Conservation (phyloP, 441 rosid species). For the Mallotus japonicus region DNA sequence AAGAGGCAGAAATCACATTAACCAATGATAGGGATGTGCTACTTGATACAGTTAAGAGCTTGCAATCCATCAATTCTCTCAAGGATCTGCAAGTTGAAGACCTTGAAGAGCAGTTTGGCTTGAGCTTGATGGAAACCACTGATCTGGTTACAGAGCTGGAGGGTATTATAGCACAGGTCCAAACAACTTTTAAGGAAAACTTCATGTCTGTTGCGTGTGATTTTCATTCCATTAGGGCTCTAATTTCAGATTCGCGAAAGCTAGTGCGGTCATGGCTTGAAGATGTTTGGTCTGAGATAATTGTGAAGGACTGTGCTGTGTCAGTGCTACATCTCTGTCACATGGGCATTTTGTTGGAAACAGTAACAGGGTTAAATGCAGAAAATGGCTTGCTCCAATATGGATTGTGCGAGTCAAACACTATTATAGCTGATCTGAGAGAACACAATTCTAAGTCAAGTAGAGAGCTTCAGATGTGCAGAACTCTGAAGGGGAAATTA, state of each 20-base stretch:
- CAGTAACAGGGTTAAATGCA: slow-evolving; percentile 75
- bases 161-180: slow-evolving; percentile 45
- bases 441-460: slow-evolving; percentile 74
- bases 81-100: slow-evolving; percentile 58
- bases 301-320: slow-evolving; percentile 88
- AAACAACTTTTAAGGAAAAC: slow-evolving; percentile 46
- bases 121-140: slow-evolving; percentile 57
- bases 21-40: slow-evolving; percentile 58
- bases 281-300: slow-evolving; percentile 94
- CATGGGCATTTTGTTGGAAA: slow-evolving; percentile 88
- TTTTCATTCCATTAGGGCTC: slow-evolving; percentile 46
- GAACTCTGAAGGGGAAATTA: slow-evolving; percentile 76
- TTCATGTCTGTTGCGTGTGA: slow-evolving; percentile 49
- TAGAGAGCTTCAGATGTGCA: slow-evolving; percentile 82
- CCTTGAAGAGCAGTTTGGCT: slow-evolving; percentile 61
- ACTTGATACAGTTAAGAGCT: slow-evolving; percentile 46
- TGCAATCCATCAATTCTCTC: slow-evolving; percentile 50
- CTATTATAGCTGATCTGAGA: slow-evolving; percentile 66
- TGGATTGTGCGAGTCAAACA: slow-evolving; percentile 72
- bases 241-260: slow-evolving; percentile 56
- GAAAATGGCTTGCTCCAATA: slow-evolving; percentile 93
- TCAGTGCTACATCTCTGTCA: slow-evolving; percentile 94
- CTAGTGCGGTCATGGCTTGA: slow-evolving; percentile 71
- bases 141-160: slow-evolving; percentile 65
- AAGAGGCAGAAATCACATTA: slow-evolving; percentile 42